Conservation (phyloP, 2,329 filamentous ascomycete genomes). For the Phaeophleospora eucalypticola region DNA sequence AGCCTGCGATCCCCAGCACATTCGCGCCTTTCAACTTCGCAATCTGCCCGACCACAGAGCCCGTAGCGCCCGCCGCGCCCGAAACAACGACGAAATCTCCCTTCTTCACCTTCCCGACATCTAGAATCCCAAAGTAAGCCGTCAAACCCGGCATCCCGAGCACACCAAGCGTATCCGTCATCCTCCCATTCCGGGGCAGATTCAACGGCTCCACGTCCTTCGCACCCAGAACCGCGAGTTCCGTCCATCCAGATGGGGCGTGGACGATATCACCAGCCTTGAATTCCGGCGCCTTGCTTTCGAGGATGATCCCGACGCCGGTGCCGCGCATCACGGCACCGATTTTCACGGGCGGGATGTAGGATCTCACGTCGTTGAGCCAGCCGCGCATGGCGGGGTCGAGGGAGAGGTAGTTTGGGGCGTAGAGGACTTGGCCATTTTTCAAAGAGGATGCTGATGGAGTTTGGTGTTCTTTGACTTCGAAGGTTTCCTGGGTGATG, state of each 20-base stretch:
- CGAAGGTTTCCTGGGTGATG: slow-evolving; percentile 23
- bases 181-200: slow-evolving; percentile 20
- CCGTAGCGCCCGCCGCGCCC: slow-evolving; percentile 74
- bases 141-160: slow-evolving; percentile 66
- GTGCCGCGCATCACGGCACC: slow-evolving; percentile 39
- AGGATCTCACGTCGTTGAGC: slow-evolving; percentile 46
- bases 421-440: slow-evolving; percentile 44
- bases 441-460: slow-evolving; percentile 21
- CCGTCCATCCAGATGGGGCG: slow-evolving; percentile 37
- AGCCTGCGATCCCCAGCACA: slow-evolving; percentile 63
- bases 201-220: slow-evolving; percentile 23
- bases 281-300: slow-evolving; percentile 30
- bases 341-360: slow-evolving; percentile 43
- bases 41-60: slow-evolving; percentile 72
- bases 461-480: slow-evolving; percentile 15
- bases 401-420: slow-evolving; percentile 48
- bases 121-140: slow-evolving; percentile 69
- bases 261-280: slow-evolving; percentile 36
- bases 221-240: slow-evolving; percentile 37
- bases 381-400: slow-evolving; percentile 52
- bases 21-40: slow-evolving; percentile 65
- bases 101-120: slow-evolving; percentile 62
- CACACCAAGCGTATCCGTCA: slow-evolving; percentile 28
- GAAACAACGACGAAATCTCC: slow-evolving; percentile 75
- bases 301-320: slow-evolving; percentile 37